Evolutionary conservation across 306 rosid species (phyloP).

Genomic region (Hippophae rhamnoides): DNA sequence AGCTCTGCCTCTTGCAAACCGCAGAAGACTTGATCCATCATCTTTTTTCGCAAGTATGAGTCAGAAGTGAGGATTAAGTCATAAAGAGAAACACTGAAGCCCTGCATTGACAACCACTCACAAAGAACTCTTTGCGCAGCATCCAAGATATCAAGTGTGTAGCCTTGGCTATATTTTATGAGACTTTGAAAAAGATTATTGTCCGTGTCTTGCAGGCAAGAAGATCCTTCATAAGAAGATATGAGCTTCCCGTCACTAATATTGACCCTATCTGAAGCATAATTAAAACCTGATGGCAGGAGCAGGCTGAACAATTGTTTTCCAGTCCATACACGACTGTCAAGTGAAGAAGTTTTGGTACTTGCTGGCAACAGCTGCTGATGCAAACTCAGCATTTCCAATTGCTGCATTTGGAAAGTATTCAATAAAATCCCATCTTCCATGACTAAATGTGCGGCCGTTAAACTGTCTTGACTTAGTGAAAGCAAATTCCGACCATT

Average conservation of each 20-base stretch:
- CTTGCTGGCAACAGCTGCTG: conserved; percentile 39
- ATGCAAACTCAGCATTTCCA: conserved; percentile 49
- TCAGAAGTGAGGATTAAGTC: conserved; percentile 65
- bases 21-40: conserved; percentile 63
- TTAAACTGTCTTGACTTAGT: conserved; percentile 81
- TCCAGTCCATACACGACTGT: conserved; percentile 58
- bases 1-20: conserved; percentile 75
- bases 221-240: conserved; percentile 64
- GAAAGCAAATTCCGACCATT: conserved; percentile 84
- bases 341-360: conserved; percentile 44
- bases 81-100: conserved; percentile 83
- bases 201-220: conserved; percentile 60
- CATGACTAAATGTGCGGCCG: conserved; percentile 69
- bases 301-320: conserved; percentile 80
- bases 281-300: conserved; percentile 58
- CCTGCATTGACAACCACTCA: conserved; percentile 81
- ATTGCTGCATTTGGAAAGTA: conserved; percentile 67
- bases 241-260: conserved; percentile 55
- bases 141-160: conserved; percentile 44
- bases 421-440: conserved; percentile 47
- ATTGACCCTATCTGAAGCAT: conserved; percentile 40
- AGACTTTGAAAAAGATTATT: conserved; percentile 57
- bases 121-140: conserved; percentile 71
- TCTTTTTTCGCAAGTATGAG: conserved; percentile 44
- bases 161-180: conserved; percentile 34